phyloP scores from a whole-genome alignment of 2,329 filamentous ascomycete species.

The Venturia aucupariae region DNA sequence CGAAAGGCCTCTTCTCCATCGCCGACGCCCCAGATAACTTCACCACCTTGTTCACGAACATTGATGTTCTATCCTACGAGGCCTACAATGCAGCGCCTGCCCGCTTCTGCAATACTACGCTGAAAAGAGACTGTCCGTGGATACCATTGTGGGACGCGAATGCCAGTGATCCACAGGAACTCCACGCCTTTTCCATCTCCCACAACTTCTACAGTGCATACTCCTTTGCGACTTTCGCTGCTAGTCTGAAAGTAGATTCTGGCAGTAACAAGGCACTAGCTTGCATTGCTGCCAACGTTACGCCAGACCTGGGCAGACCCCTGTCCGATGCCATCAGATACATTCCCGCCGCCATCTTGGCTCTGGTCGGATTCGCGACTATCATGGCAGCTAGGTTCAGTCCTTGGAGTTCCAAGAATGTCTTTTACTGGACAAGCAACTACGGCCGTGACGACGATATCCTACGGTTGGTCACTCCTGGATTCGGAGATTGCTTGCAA shows the following conservation, averaged over 20 bases:
- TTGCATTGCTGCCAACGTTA: constrained; percentile 74
- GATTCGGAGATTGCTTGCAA: constrained; percentile 92
- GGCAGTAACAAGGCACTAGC: constrained; percentile 31
- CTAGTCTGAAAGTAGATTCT: constrained; percentile 60
- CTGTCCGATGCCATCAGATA: constrained; percentile 63
- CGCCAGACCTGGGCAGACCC: constrained; percentile 65
- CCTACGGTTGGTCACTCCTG: constrained; percentile 83
- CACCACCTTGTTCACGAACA: constrained; percentile 63
- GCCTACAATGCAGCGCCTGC: constrained; percentile 47
- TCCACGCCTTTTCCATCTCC: constrained; percentile 65
- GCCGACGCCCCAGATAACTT: constrained; percentile 50
- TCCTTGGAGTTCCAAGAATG: constrained; percentile 84
- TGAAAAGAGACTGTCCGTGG: constrained; percentile 59
- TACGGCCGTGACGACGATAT: constrained; percentile 91
- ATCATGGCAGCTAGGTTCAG: constrained; percentile 78
- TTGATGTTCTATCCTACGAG: constrained; percentile 69
- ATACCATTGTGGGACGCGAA: constrained; percentile 59
- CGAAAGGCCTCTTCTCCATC: constrained; percentile 64
- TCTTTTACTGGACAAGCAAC: constrained; percentile 96
- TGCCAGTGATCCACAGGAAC: constrained; percentile 38
- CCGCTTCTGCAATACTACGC: constrained; percentile 58
- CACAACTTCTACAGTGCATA: constrained; percentile 76
- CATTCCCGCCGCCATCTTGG: constrained; percentile 66
- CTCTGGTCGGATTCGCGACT: constrained; percentile 74
- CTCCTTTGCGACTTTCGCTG: constrained; percentile 71